Evolutionary conservation across 164 flowering plant species (phyloP).

Genomic region (Vitis rotundifolia): DNA sequence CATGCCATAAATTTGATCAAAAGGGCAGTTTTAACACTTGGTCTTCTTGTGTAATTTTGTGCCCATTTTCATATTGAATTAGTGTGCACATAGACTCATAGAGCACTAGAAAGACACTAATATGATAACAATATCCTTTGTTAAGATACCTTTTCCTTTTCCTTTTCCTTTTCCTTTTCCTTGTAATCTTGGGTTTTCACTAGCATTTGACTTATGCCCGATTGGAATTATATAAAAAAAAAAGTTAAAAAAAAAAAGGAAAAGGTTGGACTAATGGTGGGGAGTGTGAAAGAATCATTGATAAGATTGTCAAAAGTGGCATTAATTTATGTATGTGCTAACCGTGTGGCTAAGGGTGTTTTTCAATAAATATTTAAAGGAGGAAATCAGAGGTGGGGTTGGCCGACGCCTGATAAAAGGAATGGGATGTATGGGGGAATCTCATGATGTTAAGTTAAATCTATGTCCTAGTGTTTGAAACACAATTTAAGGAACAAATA

Average conservation of each 20-base stretch:
- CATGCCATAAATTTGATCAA: too few relatives aligned
- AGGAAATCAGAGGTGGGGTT: neutral
- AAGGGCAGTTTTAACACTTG: too few relatives aligned
- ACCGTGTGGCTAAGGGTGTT: neutral
- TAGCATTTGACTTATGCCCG: conserved; percentile 1
- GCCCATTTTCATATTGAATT: too few relatives aligned
- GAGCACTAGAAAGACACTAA: too few relatives aligned
- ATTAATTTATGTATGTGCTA: neutral
- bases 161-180: neutral
- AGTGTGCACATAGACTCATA: too few relatives aligned
- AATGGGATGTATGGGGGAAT: neutral
- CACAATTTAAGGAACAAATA: neutral
- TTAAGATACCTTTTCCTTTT: neutral
- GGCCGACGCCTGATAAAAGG: neutral
- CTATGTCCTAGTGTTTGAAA: neutral
- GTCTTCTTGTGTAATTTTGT: too few relatives aligned
- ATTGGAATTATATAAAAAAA: neutral
- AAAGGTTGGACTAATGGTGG: neutral
- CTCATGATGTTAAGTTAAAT: neutral
- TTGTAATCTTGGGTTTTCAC: too few relatives aligned
- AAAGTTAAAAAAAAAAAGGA: neutral
- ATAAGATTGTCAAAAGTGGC: neutral
- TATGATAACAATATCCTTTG: neutral
- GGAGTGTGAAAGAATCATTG: conserved; percentile 3
- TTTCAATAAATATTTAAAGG: neutral